A percentile compares a stretch with the other conserved stretches of the same genome.
Conservation (phyloP, 257 asterid species). For the Rhazya stricta region DNA sequence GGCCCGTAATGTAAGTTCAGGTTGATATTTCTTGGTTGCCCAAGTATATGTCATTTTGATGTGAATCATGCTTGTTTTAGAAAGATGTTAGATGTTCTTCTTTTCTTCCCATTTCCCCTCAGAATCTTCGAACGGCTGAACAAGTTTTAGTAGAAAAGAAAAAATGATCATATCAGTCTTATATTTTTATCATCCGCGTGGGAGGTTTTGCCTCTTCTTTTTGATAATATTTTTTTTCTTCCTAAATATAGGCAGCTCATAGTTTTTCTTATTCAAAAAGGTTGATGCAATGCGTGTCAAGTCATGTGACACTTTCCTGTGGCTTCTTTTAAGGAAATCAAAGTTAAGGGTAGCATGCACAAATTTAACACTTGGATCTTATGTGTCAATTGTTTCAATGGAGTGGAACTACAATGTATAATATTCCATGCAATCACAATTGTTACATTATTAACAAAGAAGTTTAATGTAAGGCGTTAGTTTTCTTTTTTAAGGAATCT, state of each 20-base stretch:
- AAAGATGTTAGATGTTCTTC: not conserved
- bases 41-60: not conserved
- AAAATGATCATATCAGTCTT: not conserved
- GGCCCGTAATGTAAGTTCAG: not conserved
- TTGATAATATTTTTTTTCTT: not conserved
- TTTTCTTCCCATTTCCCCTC: not conserved
- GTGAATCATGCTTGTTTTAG: not conserved
- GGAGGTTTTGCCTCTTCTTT: not conserved
- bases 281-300: not conserved
- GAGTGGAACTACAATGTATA: too few species aligned
- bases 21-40: not conserved
- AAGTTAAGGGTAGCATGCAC: not conserved
- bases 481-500: too few species aligned
- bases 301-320: not conserved
- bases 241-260: not conserved
- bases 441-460: too few species aligned
- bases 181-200: not conserved
- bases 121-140: not conserved
- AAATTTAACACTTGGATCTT: not conserved
- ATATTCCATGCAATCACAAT: too few species aligned
- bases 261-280: not conserved
- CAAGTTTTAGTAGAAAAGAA: not conserved
- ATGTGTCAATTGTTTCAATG: too few species aligned
- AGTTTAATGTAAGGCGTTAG: too few species aligned
- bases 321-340: not conserved